Evolutionary conservation across 768 basidiomycete species (phyloP).

Genomic region (Trametes cingulata): DNA sequence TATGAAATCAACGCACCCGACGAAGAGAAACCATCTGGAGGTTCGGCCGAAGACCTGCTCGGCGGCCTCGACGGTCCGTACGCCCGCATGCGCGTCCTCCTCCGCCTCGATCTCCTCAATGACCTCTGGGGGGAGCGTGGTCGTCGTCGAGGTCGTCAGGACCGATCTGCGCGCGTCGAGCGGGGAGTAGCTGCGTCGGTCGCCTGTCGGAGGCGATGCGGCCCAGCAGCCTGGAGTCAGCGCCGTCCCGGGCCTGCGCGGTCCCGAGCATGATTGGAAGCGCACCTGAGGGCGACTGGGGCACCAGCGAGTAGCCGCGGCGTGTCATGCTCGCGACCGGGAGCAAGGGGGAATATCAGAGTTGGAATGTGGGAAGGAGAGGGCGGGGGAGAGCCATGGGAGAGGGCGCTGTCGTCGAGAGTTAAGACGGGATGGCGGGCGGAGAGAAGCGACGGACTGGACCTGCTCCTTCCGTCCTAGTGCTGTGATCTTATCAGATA

Average conservation of each 20-base stretch:
- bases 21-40: slow-evolving; percentile 29
- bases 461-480: background rate
- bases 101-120: slow-evolving; percentile 22
- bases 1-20: slow-evolving; percentile 19
- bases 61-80: slow-evolving; percentile 27
- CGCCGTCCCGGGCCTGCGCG: background rate
- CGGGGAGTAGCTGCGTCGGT: slow-evolving; percentile 9
- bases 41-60: slow-evolving; percentile 24
- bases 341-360: background rate
- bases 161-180: slow-evolving; percentile 9
- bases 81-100: slow-evolving; percentile 27
- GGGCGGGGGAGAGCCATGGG: background rate
- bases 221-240: slow-evolving; percentile 1
- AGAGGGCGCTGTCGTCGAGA: background rate
- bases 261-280: background rate
- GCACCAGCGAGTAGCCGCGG: slow-evolving; percentile 15
- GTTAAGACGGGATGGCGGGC: background rate
- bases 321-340: background rate
- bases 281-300: slow-evolving; percentile 17
- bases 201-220: slow-evolving; percentile 11
- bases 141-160: background rate
- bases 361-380: background rate
- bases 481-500: slow-evolving; percentile 10
- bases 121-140: slow-evolving; percentile 11
- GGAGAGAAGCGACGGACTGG: background rate